Conservation (phyloP, 2,329 filamentous ascomycete species). For the Daldinia sp. region DNA sequence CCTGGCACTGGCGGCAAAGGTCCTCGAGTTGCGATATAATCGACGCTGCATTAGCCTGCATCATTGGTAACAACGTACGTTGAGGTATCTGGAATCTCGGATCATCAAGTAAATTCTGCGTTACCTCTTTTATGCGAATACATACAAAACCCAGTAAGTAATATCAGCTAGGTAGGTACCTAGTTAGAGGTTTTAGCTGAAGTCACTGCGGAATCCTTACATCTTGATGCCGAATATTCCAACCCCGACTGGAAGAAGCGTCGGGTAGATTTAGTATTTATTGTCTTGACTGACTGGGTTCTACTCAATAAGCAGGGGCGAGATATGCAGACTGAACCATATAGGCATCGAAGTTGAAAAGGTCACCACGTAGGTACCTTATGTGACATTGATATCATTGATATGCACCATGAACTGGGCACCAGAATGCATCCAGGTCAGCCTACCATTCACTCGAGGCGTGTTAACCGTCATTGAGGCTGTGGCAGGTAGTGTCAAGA, state of each 20-base stretch:
- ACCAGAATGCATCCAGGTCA: too few species aligned
- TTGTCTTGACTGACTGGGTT: background rate
- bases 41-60: background rate
- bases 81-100: background rate
- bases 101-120: background rate
- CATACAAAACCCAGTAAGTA: background rate
- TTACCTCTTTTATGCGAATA: conserved; percentile 1
- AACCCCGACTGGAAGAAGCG: too few species aligned
- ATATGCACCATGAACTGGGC: too few species aligned
- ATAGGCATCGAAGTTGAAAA: too few species aligned
- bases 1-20: background rate
- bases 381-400: too few species aligned
- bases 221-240: too few species aligned
- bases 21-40: background rate
- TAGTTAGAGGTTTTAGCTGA: background rate
- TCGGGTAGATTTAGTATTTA: background rate
- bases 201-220: background rate
- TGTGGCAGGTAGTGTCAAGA: too few species aligned
- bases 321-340: background rate
- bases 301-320: background rate
- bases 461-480: too few species aligned
- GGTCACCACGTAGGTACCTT: too few species aligned
- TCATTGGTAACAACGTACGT: background rate
- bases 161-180: too few species aligned
- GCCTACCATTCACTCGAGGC: background rate